Evolutionary conservation across 768 basidiomycete genomes (phyloP).

Genomic region (Suillus tomentosus): DNA sequence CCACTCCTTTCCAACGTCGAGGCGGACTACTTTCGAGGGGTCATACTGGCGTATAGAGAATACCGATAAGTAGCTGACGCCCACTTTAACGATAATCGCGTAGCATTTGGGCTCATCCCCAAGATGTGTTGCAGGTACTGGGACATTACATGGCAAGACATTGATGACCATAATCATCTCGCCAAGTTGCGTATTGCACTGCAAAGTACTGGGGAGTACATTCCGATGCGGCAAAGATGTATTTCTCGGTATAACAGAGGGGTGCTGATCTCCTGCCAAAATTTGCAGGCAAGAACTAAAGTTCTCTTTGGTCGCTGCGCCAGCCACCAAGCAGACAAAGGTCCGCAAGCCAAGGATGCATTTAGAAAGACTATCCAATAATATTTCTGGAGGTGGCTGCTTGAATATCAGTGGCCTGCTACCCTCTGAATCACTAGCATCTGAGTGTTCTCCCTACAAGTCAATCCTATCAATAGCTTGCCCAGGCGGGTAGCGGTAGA

Average conservation of each 20-base stretch:
- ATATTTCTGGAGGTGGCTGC: conserved; percentile 26
- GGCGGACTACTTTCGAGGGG: conserved; percentile 3
- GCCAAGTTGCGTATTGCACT: conserved; percentile 12
- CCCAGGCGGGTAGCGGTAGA: neutral
- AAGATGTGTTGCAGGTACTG: conserved; percentile 6
- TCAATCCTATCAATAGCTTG: neutral
- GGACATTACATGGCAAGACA: conserved; percentile 13
- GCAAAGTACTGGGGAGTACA: conserved; percentile 26
- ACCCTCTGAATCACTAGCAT: neutral
- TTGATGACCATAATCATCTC: conserved; percentile 18
- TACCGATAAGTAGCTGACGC: neutral
- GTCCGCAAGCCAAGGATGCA: conserved; percentile 15
- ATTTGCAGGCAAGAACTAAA: conserved; percentile 27
- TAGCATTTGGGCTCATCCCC: neutral
- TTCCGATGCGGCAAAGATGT: conserved; percentile 25
- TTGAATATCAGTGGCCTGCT: neutral
- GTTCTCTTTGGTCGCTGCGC: conserved; percentile 24
- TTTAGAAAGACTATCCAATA: conserved; percentile 24
- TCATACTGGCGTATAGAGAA: neutral
- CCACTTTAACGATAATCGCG: conserved; percentile 2
- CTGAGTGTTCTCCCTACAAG: neutral
- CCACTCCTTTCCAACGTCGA: neutral
- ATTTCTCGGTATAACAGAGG: conserved; percentile 30
- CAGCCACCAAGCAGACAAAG: no score
- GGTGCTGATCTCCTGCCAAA: conserved; percentile 28